Evolutionary conservation across 441 rosid species (phyloP), one percentile per base, ranked within the genome.

Genomic region (Adansonia gregorii): DNA sequence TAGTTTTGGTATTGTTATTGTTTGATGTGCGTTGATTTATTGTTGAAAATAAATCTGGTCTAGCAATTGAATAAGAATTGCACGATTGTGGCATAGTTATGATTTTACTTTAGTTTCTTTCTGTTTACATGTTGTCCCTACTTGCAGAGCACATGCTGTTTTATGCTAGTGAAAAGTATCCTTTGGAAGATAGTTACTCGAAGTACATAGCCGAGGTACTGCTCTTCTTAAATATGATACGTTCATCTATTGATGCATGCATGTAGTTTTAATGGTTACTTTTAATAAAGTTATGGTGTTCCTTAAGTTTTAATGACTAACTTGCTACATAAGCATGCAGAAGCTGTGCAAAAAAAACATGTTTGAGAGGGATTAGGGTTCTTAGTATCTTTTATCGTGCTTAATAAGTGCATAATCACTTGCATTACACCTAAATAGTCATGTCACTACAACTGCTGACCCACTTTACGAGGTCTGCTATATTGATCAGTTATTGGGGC

Each of bases 61-160:
- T 27, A 69, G 73, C 43, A 69, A 49, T 49, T 49, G 58, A 0
- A 24, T 14, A 24, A 22, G 41, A 49, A 69, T 48, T 12, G 8
- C 35, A 60, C 54, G 12, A 14, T 49, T 0, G 8, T 35, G 22
- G 45, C 31, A 19, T 56, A n/a, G 35, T 24, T 75, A 45, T 73
- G 70, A 35, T 22, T 41, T 46, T 60, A 8, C 11, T 75, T 17
- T 9, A 8, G 31, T 51, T 78, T 60, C 49, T 71, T 69, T 35
- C 45, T 39, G 14, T n/a, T 45, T 2, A 31, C 55, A 4, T 78
- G 12, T 74, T 15, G 76, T 48, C 24, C 14, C 77, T 31, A 24
- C 61, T 24, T 87, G 80, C 88, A 96, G 98, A 96, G 87, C 99
- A 96, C 84, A 96, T 94, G 98, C 81, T 96, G 55, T 96, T 96